Conservation (phyloP, 2,329 filamentous ascomycete species). For the Alternaria postmessia region DNA sequence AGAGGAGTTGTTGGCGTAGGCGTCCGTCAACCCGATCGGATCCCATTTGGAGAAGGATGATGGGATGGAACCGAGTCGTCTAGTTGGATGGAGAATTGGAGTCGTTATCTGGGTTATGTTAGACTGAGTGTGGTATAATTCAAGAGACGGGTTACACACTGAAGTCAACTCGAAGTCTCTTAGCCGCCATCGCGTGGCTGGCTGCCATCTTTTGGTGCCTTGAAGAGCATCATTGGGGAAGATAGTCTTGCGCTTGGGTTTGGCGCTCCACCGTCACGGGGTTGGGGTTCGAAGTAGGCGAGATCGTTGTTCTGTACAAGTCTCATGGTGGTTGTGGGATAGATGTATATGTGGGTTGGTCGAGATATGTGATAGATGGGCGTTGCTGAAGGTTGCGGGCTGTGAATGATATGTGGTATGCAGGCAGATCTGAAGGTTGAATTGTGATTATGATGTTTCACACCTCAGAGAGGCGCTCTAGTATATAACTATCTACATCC, state of each 20-base stretch:
- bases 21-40: slow-evolving; percentile 1
- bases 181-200: slow-evolving; percentile 46
- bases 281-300: slow-evolving; percentile 32
- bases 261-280: slow-evolving; percentile 46
- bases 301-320: slow-evolving; percentile 16
- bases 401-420: slow-evolving; percentile 13
- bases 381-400: slow-evolving; percentile 24
- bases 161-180: background rate
- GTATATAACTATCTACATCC: slow-evolving; percentile 28
- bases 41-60: background rate
- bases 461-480: slow-evolving; percentile 4
- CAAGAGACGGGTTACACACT: slow-evolving; percentile 15
- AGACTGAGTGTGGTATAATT: background rate
- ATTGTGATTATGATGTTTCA: slow-evolving; percentile 19
- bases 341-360: slow-evolving; percentile 3
- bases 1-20: background rate
- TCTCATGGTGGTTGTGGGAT: slow-evolving; percentile 27
- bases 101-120: slow-evolving; percentile 17
- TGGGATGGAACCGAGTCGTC: background rate
- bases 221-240: slow-evolving; percentile 26
- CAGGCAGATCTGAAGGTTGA: slow-evolving; percentile 20
- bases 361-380: background rate
- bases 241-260: slow-evolving; percentile 31
- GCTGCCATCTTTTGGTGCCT: slow-evolving; percentile 5
- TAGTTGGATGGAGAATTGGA: background rate